Evolutionary conservation across 2,329 filamentous ascomycete species (phyloP), one percentile per base, ranked within the genome.

Genomic region (Zalaria obscura): DNA sequence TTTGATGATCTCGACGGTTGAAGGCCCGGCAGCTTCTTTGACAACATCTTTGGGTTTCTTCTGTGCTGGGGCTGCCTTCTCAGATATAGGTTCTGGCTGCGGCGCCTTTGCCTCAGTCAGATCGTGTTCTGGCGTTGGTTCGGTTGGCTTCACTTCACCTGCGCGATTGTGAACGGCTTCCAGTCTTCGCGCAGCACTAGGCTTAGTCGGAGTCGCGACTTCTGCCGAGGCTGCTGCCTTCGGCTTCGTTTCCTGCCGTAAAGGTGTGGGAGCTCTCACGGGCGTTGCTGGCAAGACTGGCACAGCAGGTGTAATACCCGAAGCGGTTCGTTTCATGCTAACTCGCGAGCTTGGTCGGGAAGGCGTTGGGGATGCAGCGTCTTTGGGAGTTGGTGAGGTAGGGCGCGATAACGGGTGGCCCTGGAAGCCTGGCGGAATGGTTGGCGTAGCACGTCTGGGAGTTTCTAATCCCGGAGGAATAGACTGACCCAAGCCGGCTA

Each of bases 381-480:
- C 40, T 27, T 35, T 42, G 26, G 29, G 7, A 18, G 18, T 18
- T 18, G 18, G 18, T 18, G 18, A 18, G 18, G 18, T 18, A 18
- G 4, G 40, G 36, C 3, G 40, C 5, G 6, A 35, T 9, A 8
- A 39, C 36, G 8, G 40, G 40, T 49, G 27, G 50, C 48, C 40
- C 10, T 61, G 55, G 27, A 69, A 61, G 4, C 66, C 65, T 11
- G 66, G 66, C 8, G 66, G 66, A 27, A 69, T 57, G 1, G 62
- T 60, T 1, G 65, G 65, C 6, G 65, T 68, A 9, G 63, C 54
- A 25, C 62, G 59, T 31, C 63, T 40, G 5, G 38, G 40, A 2
- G 35, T 25, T n/a, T 44, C 42, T 4, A 38, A 58, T 39, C 59
- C 58, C 7, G 29, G n/a, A 7, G 29, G 29, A 32, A 32, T 32